Percentiles rank a stretch among this genome's conserved stretches.
These are phyloP conservation scores for Ceratobasidium papillatum DNA, from an alignment of 1,284 basidiomycete genomes.

Conservation along the genomic window DNA sequence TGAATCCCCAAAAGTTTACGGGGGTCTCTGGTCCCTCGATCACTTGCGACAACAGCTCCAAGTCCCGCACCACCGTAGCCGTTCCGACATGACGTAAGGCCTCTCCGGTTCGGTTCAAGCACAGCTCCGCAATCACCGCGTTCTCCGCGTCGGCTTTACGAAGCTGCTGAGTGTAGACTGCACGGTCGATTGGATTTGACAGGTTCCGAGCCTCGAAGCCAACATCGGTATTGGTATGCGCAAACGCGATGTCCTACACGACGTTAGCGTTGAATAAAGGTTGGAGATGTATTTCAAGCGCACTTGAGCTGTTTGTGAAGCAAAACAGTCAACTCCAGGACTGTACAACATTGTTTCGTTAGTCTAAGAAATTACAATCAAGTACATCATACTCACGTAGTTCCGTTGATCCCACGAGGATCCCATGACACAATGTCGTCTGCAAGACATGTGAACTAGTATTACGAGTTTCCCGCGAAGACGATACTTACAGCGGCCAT, in stretches of 20 bases:
- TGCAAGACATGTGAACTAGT: constrained; percentile 1
- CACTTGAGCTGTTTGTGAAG: constrained; percentile 47
- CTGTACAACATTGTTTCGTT: constrained; percentile 32
- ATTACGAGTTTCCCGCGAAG: constrained; percentile 39
- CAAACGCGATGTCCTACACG: constrained; percentile 45
- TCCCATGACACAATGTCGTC: constrained; percentile 48
- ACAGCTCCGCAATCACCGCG: constrained; percentile 46
- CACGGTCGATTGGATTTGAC: constrained; percentile 46
- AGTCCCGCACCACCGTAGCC: constrained; percentile 48
- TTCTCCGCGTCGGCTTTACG: constrained; percentile 46
- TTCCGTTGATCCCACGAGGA: constrained; percentile 48
- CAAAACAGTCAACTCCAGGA: constrained; percentile 48
- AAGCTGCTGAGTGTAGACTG: constrained; percentile 44
- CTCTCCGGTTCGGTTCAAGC: constrained; percentile 47
- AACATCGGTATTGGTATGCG: constrained; percentile 46
- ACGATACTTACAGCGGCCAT: constrained; percentile 46
- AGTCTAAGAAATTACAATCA: neutral
- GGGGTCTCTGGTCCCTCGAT: constrained; percentile 46
- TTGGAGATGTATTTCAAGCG: neutral
- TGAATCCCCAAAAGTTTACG: constrained; percentile 49
- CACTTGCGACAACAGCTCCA: constrained; percentile 46
- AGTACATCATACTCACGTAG: constrained; percentile 43
- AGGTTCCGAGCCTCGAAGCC: constrained; percentile 47
- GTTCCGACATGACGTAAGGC: constrained; percentile 47
- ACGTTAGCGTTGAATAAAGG: too few relatives aligned